Conservation (phyloP, 768 basidiomycete species). For the Rhizopogon rudus region DNA sequence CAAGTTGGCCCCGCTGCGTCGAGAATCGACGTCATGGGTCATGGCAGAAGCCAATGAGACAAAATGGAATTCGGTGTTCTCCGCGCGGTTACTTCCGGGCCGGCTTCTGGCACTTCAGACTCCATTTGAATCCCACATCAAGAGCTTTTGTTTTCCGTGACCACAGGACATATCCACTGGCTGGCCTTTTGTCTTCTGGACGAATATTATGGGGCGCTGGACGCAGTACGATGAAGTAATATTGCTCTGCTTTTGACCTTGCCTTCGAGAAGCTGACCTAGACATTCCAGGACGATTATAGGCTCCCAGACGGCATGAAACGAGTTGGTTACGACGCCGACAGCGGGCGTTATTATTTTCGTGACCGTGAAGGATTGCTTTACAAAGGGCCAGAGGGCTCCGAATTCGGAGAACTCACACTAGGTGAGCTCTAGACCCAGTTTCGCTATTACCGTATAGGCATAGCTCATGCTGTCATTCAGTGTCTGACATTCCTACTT, state of each 20-base stretch:
- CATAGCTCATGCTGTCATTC: background rate
- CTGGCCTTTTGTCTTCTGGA: constrained; percentile 13
- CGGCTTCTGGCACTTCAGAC: background rate
- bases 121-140: background rate
- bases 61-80: constrained; percentile 12
- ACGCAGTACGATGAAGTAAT: constrained; percentile 30
- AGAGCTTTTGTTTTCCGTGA: background rate
- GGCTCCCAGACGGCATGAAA: constrained; percentile 48
- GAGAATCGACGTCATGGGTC: too few species aligned
- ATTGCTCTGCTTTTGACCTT: background rate
- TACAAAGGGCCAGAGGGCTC: constrained; percentile 61
- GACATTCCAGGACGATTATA: constrained; percentile 40
- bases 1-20: too few species aligned
- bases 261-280: background rate
- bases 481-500: constrained; percentile 28
- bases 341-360: constrained; percentile 60
- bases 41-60: background rate
- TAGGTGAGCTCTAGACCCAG: constrained; percentile 25
- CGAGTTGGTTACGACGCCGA: constrained; percentile 79
- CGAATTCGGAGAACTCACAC: constrained; percentile 48
- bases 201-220: constrained; percentile 30
- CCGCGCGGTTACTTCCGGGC: constrained; percentile 6
- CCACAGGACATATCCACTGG: constrained; percentile 9
- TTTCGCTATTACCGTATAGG: background rate
- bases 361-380: constrained; percentile 44